Evolutionary conservation across 176 grass and related monocot genomes (phyloP), one percentile per base, ranked within the genome.

Genomic region (Avena insularis): DNA sequence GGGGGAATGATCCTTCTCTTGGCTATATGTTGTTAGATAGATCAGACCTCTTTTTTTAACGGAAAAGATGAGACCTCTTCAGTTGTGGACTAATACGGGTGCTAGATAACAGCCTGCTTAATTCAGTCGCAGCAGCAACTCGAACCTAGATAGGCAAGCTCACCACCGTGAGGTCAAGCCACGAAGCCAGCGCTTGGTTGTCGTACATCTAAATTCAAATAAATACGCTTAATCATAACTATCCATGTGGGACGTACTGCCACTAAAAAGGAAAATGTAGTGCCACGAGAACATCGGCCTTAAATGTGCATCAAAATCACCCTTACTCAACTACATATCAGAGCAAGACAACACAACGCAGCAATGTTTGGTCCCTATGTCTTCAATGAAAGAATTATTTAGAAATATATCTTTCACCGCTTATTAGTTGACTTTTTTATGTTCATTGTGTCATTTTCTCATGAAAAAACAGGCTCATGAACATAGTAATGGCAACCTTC

Each of bases 311-410:
- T 77, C 35, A 13, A 35, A 35, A 35, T 35, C 33, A 35, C 33
- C 33, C 33, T 35, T 35, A 35, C 33, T 35, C 33, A 35, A 35
- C 33, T 35, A 68, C 35, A 35, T 86, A 76, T 76, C 79, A 75
- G 45, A 75, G 59, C 54, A 66, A 54, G 69, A 47, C 71, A 76
- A 82, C 3, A 50, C 47, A 29, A 75, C 20, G 56, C 20, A 55
- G 75, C 69, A 87, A 80, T 64, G 7, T 47, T 74, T 81, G 85
- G 68, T 81, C 67, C 68, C 27, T 23, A 73, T 64, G 12, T 36
- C 27, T 73, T 71, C 27, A 87, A 87, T 53, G 14, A 65, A 55
- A 43, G 80, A 47, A n/a, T 55, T 64, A 81, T 85, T 85, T 63
- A 49, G 51, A 86, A 48, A 51, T 10, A 57, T 79, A 86, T 58